These are phyloP conservation scores for Pythium aquatile DNA, from an alignment of 352 stramenopile genomes.

Conservation along the genomic window DNA sequence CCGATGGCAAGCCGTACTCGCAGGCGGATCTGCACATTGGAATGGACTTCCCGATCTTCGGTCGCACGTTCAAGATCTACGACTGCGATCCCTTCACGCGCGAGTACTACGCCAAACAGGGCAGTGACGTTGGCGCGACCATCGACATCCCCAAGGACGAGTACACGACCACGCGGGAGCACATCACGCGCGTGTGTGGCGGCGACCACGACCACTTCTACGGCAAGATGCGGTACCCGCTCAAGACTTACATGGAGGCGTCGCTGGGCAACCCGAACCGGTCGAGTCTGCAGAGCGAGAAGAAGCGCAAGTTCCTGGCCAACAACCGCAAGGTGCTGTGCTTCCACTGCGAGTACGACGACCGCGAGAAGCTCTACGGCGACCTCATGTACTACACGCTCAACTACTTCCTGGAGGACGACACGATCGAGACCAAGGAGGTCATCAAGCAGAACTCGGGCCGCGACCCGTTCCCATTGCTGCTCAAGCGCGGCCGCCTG, in stretches of 20 bases:
- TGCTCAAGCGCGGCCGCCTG: slow-evolving; percentile 61
- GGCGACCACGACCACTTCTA: slow-evolving; percentile 73
- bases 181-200: slow-evolving; percentile 75
- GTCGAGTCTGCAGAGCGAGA: slow-evolving; percentile 61
- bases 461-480: slow-evolving; percentile 72
- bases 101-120: slow-evolving; percentile 49
- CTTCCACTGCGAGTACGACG: slow-evolving; percentile 87
- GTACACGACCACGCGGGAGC: slow-evolving; percentile 74
- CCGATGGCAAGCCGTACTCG: slow-evolving; percentile 49
- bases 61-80: slow-evolving; percentile 74
- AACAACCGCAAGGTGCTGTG: slow-evolving; percentile 86
- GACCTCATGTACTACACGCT: slow-evolving; percentile 80
- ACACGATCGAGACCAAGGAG: slow-evolving; percentile 90
- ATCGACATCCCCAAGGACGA: slow-evolving; percentile 78
- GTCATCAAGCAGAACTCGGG: slow-evolving; percentile 77
- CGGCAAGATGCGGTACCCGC: slow-evolving; percentile 67
- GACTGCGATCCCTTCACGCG: slow-evolving; percentile 76
- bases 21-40: slow-evolving; percentile 59
- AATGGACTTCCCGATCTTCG: slow-evolving; percentile 73
- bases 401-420: slow-evolving; percentile 87
- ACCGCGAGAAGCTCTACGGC: slow-evolving; percentile 72
- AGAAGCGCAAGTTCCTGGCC: slow-evolving; percentile 85
- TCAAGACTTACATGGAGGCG: slow-evolving; percentile 87
- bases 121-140: slow-evolving; percentile 39
- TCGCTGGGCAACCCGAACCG: slow-evolving; percentile 71